Base-by-base conservation (phyloP, 2,329 filamentous ascomycete species). In the Xylaria sp. region DNA sequence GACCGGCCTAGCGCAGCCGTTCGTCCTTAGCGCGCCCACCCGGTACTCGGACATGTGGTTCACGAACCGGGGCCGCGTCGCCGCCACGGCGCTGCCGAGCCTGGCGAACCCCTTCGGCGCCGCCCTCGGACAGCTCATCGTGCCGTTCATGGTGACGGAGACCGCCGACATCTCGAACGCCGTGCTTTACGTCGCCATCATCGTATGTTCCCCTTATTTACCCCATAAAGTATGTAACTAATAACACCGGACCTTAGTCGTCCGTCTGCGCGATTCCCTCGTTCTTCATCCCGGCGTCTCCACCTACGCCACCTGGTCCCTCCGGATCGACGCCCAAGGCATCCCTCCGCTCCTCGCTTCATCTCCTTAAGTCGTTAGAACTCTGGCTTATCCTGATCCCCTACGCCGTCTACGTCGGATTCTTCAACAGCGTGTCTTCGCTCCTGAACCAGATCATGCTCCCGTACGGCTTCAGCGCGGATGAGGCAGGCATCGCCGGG, bases 1-100 rank as follows among this genome's bases (percentile, higher is more conserved):
- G 56, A 91, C 90, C 48, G 94, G 93, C 1, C 80, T 97, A 38
- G 87, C 91, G 1, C 94, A 99, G 69, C 92, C 94, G 0, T 97
- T 97, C 71, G 91, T 96, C 11, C 83, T 97, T 8, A 86, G 89
- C 6, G 91, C 93, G 0, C 93, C 94, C 0, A 93, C 94, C 0
- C 81, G 91, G 57, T 99, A 96, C 73, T 94, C 90, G 50, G 92
- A 97, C 69, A 77, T 96, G 55, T 97, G 94, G 94, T 97, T 97
- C 74, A 92, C 91, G 1, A 87, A 89, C 64, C 77, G 79, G 9
- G 93, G 92, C 7, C 85, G 94, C 50, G 90, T 96, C 11, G 88
- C 89, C 49, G 93, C 93, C 17, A 97, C 93, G 1, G 94, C 93
- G 1, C 67, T 96, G 34, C 87, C 88, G 19, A 92, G 87, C 56